These are phyloP conservation scores for Zea mays DNA, from an alignment of 176 grass and related monocot species.

Conservation along the genomic window Zm-B73-REFERENCE-NAM-5.0 NC_050099.1:131565501-131566000, in stretches of 20 bases:
- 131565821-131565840: neutral
- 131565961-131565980: slow-evolving; percentile 22
- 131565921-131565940: neutral
- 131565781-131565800: slow-evolving; percentile 7
- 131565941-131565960: slow-evolving; percentile 10
- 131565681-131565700: neutral
- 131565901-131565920: slow-evolving; percentile 24
- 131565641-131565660: neutral
- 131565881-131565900: slow-evolving; percentile 18
- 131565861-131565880: slow-evolving; percentile 13
- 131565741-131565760: neutral
- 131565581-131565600: slow-evolving; percentile 18
- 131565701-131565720: slow-evolving; percentile 4
- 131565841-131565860: neutral
- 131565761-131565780: neutral
- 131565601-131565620: slow-evolving; percentile 30
- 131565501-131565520: neutral
- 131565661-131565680: slow-evolving; percentile 8
- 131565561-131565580: neutral
- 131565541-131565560: slow-evolving; percentile 8
- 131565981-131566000: neutral
- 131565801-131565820: slow-evolving; percentile 14
- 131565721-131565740: slow-evolving; percentile 4
- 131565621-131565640: slow-evolving; percentile 19
- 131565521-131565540: neutral